phyloP scores from a whole-genome alignment of 306 rosid species.

The Dalbergia cultrata region DNA sequence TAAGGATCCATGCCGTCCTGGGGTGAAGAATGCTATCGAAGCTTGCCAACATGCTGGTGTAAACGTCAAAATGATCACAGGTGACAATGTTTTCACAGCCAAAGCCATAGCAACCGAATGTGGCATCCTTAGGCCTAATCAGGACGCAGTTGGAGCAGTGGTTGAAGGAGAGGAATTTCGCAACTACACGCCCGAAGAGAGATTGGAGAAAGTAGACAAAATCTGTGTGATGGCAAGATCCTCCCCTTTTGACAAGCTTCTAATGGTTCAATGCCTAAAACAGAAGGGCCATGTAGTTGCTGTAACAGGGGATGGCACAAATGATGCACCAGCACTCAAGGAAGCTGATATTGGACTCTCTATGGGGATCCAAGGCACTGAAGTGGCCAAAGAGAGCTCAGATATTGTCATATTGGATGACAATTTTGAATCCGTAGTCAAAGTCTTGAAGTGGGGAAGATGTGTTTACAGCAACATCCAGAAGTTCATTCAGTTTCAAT shows the following conservation, averaged over 20 bases:
- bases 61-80: constrained; percentile 51
- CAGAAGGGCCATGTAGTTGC: constrained; percentile 55
- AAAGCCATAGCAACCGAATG: constrained; percentile 54
- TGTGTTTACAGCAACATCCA: constrained; percentile 54
- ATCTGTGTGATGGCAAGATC: constrained; percentile 56
- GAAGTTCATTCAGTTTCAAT: constrained; percentile 51
- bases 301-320: constrained; percentile 53
- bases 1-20: constrained; percentile 52
- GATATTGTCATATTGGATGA: constrained; percentile 53
- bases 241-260: constrained; percentile 53
- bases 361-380: constrained; percentile 56
- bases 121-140: constrained; percentile 41
- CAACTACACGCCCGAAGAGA: constrained; percentile 47
- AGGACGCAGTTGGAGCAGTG: constrained; percentile 32
- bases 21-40: constrained; percentile 43
- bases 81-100: constrained; percentile 55
- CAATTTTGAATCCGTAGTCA: constrained; percentile 45
- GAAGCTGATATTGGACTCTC: constrained; percentile 56
- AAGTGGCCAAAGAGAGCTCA: constrained; percentile 56
- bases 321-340: constrained; percentile 53
- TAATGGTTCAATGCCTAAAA: constrained; percentile 52
- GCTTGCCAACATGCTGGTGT: constrained; percentile 50
- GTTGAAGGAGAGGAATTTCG: constrained; percentile 53
- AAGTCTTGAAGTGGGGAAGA: constrained; percentile 54
- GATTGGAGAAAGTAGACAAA: constrained; percentile 47